phyloP scores from a whole-genome alignment of 2,329 filamentous ascomycete species.

The Clarireedia monteithiana region DNA sequence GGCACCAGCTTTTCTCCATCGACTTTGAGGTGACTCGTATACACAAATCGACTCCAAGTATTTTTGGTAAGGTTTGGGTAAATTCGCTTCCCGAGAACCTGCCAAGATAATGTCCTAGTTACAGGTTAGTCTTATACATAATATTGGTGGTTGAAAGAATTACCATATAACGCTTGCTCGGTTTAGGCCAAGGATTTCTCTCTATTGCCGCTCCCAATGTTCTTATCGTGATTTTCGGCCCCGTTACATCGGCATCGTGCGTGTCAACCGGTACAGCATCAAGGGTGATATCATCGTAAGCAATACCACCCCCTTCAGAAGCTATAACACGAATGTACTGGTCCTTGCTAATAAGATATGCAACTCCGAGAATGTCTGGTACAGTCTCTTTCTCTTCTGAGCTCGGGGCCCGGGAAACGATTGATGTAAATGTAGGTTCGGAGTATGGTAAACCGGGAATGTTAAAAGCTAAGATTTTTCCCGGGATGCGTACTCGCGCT shows the following conservation, averaged over 20 bases:
- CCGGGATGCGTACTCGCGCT: background rate
- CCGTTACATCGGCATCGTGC: background rate
- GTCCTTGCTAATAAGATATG: constrained; percentile 1
- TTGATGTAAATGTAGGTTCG: constrained; percentile 3
- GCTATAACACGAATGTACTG: background rate
- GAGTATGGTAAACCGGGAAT: constrained; percentile 8
- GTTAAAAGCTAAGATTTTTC: background rate
- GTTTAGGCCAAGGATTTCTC: background rate
- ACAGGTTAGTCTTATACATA: background rate
- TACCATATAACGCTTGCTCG: constrained; percentile 5
- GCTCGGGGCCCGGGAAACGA: background rate
- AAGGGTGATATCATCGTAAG: constrained; percentile 1
- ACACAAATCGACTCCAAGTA: background rate
- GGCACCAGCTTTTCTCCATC: background rate
- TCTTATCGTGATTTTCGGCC: background rate
- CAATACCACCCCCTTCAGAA: constrained; percentile 5
- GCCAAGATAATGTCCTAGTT: background rate
- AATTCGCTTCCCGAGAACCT: background rate
- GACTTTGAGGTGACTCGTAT: background rate
- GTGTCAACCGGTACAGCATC: background rate
- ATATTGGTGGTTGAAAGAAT: background rate
- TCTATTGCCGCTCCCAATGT: background rate
- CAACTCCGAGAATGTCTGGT: constrained; percentile 6
- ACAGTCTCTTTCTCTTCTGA: background rate
- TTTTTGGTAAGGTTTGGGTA: background rate